Base-by-base conservation (phyloP, 768 basidiomycete species). In the Leccinum variicolor region DNA sequence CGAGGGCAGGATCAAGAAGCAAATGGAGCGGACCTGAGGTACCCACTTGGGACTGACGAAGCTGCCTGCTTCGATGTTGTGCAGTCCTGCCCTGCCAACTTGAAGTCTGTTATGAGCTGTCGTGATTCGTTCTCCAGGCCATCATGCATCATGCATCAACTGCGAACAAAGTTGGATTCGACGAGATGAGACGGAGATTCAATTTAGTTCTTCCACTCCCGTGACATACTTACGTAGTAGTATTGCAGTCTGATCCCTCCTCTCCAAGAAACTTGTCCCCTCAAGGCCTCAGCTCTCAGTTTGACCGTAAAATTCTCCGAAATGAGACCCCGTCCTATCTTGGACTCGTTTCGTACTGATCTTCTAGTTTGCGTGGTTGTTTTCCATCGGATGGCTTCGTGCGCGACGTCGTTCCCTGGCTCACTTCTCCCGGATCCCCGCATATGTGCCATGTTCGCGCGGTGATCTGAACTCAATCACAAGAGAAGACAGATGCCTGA, bases 21-120 rank as follows among this genome's bases (percentile, higher is more conserved):
- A 49, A 33, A 47, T 4, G 2, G 29, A 64, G n/a, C 66, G 21
- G 19, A 66, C 93, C 83, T 95, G 94, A 0, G 93, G 93, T 23
- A 95, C 89, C 89, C 92, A 92, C 74, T 94, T 94, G 0, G 90
- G 89, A 70, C 91, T 91, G 57, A 95, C 94, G 68, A 95, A 94
- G 69, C 92, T 92, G 7, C 94, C 94, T 1, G 84, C 83, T 72
- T 95, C 93, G 62, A 95, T 87, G 55, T 77, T 82, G 59, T 76
- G 75, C 64, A 85, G 68, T 0, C 92, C 94, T 10, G 91, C 86
- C 17, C 69, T 69, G 3, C 81, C 83, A 11, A n/a, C n/a, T n/a
- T n/a, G n/a, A n/a, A 98, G 83, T 13, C 85, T 76, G 60, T 90
- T 55, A 98, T 84, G 54, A 98, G 81, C 61, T 89, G 75, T 0